These are phyloP conservation scores for Cryoendolithus antarcticus DNA, from an alignment of 2,329 filamentous ascomycete genomes.

Conservation along the genomic window DNA sequence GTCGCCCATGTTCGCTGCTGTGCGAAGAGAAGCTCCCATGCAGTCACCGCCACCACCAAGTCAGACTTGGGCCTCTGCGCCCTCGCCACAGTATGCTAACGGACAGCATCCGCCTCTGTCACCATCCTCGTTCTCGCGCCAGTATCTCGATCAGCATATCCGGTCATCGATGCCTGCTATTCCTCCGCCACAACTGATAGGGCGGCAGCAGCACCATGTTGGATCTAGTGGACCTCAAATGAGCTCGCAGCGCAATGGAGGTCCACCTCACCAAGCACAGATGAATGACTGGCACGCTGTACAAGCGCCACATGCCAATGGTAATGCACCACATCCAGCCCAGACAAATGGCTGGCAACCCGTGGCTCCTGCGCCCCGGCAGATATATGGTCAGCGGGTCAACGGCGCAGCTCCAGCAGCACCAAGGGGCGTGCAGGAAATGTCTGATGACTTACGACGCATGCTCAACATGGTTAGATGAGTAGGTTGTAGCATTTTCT, in stretches of 20 bases:
- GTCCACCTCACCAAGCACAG: too few relatives aligned
- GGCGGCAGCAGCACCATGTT: too few relatives aligned
- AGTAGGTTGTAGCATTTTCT: too few relatives aligned
- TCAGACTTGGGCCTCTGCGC: slow-evolving; percentile 10
- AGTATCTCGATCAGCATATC: slow-evolving; percentile 23
- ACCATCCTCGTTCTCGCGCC: slow-evolving; percentile 17
- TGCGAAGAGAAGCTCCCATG: slow-evolving; percentile 28
- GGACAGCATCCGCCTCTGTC: slow-evolving; percentile 6
- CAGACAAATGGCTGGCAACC: too few relatives aligned
- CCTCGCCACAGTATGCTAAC: slow-evolving; percentile 6
- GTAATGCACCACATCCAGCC: too few relatives aligned
- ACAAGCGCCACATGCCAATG: too few relatives aligned
- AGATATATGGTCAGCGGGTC: too few relatives aligned
- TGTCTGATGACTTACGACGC: slow-evolving; percentile 29
- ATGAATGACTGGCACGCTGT: too few relatives aligned
- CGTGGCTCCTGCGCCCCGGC: too few relatives aligned
- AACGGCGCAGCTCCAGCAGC: slow-evolving; percentile 1
- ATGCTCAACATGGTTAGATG: slow-evolving; percentile 23
- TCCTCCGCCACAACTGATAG: slow-evolving; percentile 5
- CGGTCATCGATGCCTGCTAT: slow-evolving; percentile 8
- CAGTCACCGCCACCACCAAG: slow-evolving; percentile 34
- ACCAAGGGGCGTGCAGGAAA: slow-evolving; percentile 20
- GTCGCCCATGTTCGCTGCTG: slow-evolving; percentile 37
- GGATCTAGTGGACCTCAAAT: too few relatives aligned
- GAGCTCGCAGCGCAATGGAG: too few relatives aligned